These are phyloP conservation scores for Stachybotrys chlorohalonatus DNA, from an alignment of 2,329 filamentous ascomycete genomes.

Conservation along the genomic window DNA sequence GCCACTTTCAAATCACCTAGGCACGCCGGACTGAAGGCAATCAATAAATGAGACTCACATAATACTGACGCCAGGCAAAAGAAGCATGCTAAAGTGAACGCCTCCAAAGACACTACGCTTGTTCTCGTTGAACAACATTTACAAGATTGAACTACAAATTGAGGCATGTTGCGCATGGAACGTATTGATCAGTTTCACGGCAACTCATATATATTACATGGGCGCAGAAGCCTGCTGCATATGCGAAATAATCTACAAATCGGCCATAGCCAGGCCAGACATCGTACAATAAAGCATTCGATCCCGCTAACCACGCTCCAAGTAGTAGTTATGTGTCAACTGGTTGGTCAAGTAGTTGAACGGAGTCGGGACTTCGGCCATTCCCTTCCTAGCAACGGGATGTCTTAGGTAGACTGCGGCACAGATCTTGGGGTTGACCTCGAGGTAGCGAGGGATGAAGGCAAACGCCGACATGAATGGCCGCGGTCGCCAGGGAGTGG, in stretches of 20 bases:
- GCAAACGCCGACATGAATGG: conserved; percentile 87
- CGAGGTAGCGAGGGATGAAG: conserved; percentile 89
- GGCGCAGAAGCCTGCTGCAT: conserved; percentile 4
- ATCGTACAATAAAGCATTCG: conserved; percentile 4
- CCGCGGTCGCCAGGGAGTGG: conserved; percentile 81
- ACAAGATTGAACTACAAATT: no score
- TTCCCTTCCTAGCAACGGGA: conserved; percentile 76
- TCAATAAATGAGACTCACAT: no score
- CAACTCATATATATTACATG: conserved; percentile 21
- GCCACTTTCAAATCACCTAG: no score
- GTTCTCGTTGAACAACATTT: no score
- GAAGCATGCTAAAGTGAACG: no score
- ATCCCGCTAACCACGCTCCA: conserved; percentile 59
- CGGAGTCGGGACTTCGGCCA: conserved; percentile 77
- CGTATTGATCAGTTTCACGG: conserved; percentile 17
- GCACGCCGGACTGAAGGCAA: no score
- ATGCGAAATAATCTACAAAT: conserved; percentile 7
- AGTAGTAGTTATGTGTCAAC: conserved; percentile 89
- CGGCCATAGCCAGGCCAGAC: conserved; percentile 7
- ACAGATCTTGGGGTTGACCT: conserved; percentile 97
- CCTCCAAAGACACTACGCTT: no score
- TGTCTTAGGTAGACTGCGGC: conserved; percentile 91
- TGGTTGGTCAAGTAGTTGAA: conserved; percentile 64
- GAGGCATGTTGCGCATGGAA: neutral
- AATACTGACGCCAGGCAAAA: no score